A percentile compares a stretch with the other conserved stretches of the same genome.
Conservation (phyloP, 202 grass and related monocot genomes). For the Digitaria exilis region DNA sequence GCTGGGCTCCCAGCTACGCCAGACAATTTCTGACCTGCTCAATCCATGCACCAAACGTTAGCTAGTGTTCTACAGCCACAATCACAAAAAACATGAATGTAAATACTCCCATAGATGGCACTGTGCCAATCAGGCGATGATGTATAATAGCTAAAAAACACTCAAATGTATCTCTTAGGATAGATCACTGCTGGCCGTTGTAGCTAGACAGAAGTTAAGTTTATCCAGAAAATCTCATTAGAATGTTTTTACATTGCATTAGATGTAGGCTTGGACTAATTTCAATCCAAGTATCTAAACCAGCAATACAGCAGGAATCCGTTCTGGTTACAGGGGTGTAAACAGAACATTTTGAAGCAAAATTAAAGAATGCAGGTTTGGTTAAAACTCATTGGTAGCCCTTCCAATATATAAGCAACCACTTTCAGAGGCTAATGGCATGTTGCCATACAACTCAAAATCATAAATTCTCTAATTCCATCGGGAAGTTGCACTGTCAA, state of each 20-base stretch:
- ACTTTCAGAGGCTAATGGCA: constrained; percentile 10
- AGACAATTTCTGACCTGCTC: constrained; percentile 83
- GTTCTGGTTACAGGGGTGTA: not conserved
- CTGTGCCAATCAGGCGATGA: not conserved
- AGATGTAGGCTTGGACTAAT: not conserved
- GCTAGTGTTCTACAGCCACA: constrained; percentile 9
- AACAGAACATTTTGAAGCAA: not conserved
- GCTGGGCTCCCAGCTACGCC: constrained; percentile 91
- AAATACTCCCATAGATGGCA: not conserved
- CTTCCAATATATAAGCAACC: constrained; percentile 19
- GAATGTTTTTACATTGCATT: not conserved
- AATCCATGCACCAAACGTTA: constrained; percentile 29
- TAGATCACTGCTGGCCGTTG: not conserved
- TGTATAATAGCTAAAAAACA: constrained; percentile 2
- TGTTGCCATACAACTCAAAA: constrained; percentile 13
- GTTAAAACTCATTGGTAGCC: constrained; percentile 16
- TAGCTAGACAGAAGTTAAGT: not conserved
- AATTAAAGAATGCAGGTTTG: not conserved
- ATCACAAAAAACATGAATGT: constrained; percentile 15
- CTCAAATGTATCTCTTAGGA: not conserved
- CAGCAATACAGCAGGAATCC: not conserved
- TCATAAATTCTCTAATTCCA: constrained; percentile 21
- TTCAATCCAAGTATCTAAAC: not conserved
- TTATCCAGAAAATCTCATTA: not conserved
- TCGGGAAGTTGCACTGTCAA: not conserved